These are phyloP conservation scores for Cutaneotrichosporon sp. DNA, from an alignment of 1,284 basidiomycete species.

Conservation along the genomic window DNA sequence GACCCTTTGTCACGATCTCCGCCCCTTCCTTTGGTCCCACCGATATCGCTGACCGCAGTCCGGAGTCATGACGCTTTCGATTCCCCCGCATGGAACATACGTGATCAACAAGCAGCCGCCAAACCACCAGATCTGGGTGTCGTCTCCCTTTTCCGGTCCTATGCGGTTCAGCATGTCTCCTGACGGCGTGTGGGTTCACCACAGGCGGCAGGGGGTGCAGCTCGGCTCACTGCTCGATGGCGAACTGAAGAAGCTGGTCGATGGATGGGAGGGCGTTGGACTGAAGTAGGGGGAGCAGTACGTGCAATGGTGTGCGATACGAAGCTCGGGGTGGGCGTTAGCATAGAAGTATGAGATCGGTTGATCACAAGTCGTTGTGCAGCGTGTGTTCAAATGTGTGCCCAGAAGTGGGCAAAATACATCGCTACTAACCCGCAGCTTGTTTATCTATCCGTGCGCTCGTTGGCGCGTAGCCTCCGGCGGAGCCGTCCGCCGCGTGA, in stretches of 20 bases:
- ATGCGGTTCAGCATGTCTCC: constrained; percentile 75
- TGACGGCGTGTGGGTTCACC: constrained; percentile 64
- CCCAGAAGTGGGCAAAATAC: too few relatives aligned
- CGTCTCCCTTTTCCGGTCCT: constrained; percentile 83
- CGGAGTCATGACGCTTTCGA: constrained; percentile 81
- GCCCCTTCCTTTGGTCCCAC: background rate
- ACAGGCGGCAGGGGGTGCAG: constrained; percentile 58
- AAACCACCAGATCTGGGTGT: constrained; percentile 98
- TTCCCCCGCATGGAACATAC: constrained; percentile 86
- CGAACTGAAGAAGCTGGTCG: constrained; percentile 36
- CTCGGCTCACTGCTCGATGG: constrained; percentile 62
- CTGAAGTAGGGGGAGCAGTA: constrained; percentile 25
- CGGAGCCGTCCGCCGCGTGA: background rate
- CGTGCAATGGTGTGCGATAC: too few relatives aligned
- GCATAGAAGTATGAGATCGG: background rate
- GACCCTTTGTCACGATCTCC: too few relatives aligned
- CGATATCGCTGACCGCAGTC: constrained; percentile 52
- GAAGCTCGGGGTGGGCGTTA: too few relatives aligned
- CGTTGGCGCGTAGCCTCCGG: too few relatives aligned
- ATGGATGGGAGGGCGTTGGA: constrained; percentile 35
- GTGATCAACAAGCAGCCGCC: constrained; percentile 99
- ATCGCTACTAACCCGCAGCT: too few relatives aligned
- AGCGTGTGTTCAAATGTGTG: too few relatives aligned
- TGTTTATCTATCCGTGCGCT: too few relatives aligned
- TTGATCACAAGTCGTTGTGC: too few relatives aligned